Conservation (phyloP, 179 eudicot genomes). For the Silene noctiflora region DNA sequence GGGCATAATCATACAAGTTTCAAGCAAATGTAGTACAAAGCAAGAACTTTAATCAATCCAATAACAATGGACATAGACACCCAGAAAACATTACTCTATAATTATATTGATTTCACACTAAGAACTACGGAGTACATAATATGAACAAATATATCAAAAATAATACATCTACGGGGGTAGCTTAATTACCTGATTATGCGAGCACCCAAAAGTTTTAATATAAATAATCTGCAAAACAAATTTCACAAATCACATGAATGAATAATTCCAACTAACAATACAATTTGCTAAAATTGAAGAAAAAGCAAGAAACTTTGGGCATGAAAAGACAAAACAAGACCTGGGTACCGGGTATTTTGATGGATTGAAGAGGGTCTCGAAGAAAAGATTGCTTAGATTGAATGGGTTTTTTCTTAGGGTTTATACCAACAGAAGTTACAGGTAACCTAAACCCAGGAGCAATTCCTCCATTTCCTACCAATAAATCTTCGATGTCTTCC, state of each 20-base stretch:
- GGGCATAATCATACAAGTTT: not conserved
- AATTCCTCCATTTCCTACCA: conserved; percentile 59
- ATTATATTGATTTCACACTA: not conserved
- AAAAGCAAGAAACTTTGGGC: conserved; percentile 5
- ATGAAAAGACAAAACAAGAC: conserved; percentile 25
- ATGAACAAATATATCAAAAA: conserved; percentile 5
- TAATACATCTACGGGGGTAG: not conserved
- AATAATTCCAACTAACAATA: not conserved
- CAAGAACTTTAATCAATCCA: not conserved
- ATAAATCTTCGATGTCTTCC: conserved; percentile 95
- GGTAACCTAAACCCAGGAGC: conserved; percentile 84
- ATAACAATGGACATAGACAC: not conserved
- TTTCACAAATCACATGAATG: not conserved
- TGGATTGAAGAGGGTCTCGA: conserved; percentile 47
- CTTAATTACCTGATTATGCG: conserved; percentile 77
- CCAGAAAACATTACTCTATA: not conserved
- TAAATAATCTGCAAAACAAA: conserved; percentile 61
- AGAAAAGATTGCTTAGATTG: conserved; percentile 27
- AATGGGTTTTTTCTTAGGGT: conserved; percentile 48
- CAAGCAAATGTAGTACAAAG: not conserved
- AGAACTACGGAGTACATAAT: not conserved
- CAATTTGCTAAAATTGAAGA: not conserved
- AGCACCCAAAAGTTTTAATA: conserved; percentile 92
- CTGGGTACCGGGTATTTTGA: conserved; percentile 95
- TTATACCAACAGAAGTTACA: conserved; percentile 55